Evolutionary conservation across 768 basidiomycete species (phyloP), one percentile per base, ranked within the genome.

Genomic region (Termitomyces sp.): DNA sequence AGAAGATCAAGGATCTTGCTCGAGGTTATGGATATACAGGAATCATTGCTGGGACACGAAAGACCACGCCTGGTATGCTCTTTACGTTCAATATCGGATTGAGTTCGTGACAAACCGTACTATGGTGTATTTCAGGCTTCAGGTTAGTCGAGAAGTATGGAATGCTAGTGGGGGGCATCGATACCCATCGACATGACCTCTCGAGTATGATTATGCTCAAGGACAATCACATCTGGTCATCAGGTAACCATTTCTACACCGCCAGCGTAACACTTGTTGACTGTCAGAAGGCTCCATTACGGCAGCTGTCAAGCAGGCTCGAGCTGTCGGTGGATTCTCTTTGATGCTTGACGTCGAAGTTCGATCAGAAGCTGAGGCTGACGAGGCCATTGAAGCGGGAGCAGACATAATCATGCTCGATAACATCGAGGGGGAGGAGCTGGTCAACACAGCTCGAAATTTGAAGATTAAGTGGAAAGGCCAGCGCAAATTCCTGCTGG

Each of bases 181-280:
- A 99, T 68, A 76, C 91, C 9, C 97, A 99, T 75, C 84, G 97
- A 23, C 88, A 97, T 63, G 95, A 98, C 70, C 79, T 98, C n/a
- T 94, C 91, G 30, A 91, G 90, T 68, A 98, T 99, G 97, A 95
- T 99, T 67, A 99, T 99, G 97, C 83, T 99, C 65, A 98, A 98
- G 72, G 97, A 99, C 65, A 99, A 99, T 68, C 97, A 99, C 68
- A 91, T 98, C 67, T 98, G 94, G 95, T 96, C 94, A 3, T 90
- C 87, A 43, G 94, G 94, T 87, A 66, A 59, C 15, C 19, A 46
- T 23, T 28, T 41, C 21, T 21, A 42, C n/a, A 17, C 35, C 8
- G 23, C 30, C 23, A 44, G 4, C 11, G 26, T 61, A 30, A 38
- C 41, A 26, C 37, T 56, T 28, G 3, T 55, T 26, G 23, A 33